Conservation (phyloP, 2,329 filamentous ascomycete genomes). For the Nectriaceae sp. region DNA sequence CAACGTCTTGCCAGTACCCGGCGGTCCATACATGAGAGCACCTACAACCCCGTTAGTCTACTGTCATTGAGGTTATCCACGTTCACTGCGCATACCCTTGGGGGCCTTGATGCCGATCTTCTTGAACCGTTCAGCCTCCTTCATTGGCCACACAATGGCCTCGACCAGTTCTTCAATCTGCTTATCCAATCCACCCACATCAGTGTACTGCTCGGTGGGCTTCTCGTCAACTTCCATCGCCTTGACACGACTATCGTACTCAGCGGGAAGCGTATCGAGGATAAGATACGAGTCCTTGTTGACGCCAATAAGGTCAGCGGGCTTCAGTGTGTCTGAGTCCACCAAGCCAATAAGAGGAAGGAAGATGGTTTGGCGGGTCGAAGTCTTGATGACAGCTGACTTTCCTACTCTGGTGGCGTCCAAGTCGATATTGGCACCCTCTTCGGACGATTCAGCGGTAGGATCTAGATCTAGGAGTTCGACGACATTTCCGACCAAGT, state of each 20-base stretch:
- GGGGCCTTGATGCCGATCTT: slow-evolving; percentile 99
- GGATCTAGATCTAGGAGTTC: slow-evolving; percentile 97
- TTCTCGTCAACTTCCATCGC: slow-evolving; percentile 99
- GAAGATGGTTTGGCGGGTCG: slow-evolving; percentile 97
- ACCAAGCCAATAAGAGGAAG: slow-evolving; percentile 95
- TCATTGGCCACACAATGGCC: slow-evolving; percentile 99
- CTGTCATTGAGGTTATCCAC: slow-evolving; percentile 57
- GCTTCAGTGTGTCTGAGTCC: slow-evolving; percentile 92
- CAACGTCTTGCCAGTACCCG: slow-evolving; percentile 87
- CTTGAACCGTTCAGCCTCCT: slow-evolving; percentile 98
- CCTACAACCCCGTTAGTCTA: slow-evolving; percentile 85
- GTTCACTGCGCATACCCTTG: slow-evolving; percentile 72
- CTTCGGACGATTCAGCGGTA: slow-evolving; percentile 91
- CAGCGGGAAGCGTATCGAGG: slow-evolving; percentile 91
- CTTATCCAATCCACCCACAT: slow-evolving; percentile 96
- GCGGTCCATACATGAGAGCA: slow-evolving; percentile 96
- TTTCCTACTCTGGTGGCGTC: slow-evolving; percentile 97
- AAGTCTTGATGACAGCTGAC: slow-evolving; percentile 99
- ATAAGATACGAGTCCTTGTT: slow-evolving; percentile 99
- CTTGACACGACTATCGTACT: slow-evolving; percentile 98
- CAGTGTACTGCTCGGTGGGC: slow-evolving; percentile 97
- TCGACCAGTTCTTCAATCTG: slow-evolving; percentile 99
- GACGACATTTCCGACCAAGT: slow-evolving; percentile 97
- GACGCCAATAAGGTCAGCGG: slow-evolving; percentile 93
- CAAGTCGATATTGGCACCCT: slow-evolving; percentile 97